These are phyloP conservation scores for Chenopodium quinoa DNA, from an alignment of 148 eudicot species.

Conservation along the genomic window DNA sequence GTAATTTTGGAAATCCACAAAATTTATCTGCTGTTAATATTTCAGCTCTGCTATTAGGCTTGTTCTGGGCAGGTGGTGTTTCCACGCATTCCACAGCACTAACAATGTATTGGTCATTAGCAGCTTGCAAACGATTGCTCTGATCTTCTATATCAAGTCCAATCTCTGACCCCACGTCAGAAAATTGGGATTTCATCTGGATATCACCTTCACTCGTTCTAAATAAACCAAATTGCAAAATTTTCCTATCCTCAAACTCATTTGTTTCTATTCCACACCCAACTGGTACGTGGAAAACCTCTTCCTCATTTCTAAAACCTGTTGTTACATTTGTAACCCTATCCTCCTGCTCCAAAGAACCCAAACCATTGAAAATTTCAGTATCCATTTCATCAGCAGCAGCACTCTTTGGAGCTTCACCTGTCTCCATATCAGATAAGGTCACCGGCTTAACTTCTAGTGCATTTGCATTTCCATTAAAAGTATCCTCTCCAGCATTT, in stretches of 20 bases:
- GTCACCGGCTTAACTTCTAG: not conserved
- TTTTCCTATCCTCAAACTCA: not conserved
- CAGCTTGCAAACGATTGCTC: not conserved
- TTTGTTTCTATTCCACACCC: constrained; percentile 5
- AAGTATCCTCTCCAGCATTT: not conserved
- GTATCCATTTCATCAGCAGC: constrained; percentile 13
- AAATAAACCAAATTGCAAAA: not conserved
- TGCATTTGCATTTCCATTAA: constrained; percentile 13
- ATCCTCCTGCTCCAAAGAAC: constrained; percentile 5
- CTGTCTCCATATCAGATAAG: not conserved
- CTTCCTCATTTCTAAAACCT: not conserved
- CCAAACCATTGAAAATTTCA: not conserved
- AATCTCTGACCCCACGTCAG: constrained; percentile 1
- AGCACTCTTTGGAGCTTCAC: not conserved
- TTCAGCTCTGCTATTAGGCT: not conserved
- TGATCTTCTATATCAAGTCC: constrained; percentile 4
- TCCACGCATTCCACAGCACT: not conserved
- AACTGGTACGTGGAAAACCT: constrained; percentile 1
- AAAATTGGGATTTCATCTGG: not conserved
- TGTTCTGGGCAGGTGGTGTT: constrained; percentile 1
- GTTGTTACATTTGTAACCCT: constrained; percentile 2
- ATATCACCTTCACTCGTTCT: not conserved
- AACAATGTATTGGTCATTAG: not conserved
- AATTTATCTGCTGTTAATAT: not conserved
- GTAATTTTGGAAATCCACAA: not conserved